phyloP scores from a whole-genome alignment of 805 yeast genomes.

The Yamadazyma sp. region DNA sequence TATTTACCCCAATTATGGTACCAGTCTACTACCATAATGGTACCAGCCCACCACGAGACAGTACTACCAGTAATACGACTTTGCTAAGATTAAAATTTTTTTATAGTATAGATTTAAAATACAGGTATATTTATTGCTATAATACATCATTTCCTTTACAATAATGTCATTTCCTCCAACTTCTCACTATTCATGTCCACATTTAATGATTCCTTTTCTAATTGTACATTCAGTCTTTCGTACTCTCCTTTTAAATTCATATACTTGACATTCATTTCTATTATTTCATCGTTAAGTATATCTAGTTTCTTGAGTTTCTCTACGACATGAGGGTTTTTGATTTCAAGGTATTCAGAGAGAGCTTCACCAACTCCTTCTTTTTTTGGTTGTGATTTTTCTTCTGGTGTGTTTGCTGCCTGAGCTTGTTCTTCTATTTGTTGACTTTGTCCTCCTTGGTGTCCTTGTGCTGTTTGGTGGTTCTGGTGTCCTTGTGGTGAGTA shows the following conservation, averaged over 20 bases:
- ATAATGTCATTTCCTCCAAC: constrained; percentile 44
- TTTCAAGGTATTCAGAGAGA: constrained; percentile 3
- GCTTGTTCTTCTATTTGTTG: constrained; percentile 7
- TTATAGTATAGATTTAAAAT: no score
- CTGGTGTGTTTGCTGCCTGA: not conserved
- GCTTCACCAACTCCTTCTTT: constrained; percentile 10
- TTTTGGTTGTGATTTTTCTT: no score
- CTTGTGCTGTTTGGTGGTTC: no score
- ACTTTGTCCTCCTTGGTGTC: no score
- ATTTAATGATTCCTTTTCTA: constrained; percentile 30
- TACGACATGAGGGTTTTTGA: constrained; percentile 16
- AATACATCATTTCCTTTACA: no score
- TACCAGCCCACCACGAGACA: no score
- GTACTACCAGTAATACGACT: no score
- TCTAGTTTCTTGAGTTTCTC: constrained; percentile 23
- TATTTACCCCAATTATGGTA: no score
- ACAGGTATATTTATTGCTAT: no score
- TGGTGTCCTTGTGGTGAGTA: no score
- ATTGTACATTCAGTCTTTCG: constrained; percentile 20
- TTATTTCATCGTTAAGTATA: constrained; percentile 21
- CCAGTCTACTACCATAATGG: no score
- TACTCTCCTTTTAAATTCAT: constrained; percentile 19
- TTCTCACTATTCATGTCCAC: constrained; percentile 44
- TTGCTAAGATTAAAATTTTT: no score
- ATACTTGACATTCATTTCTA: constrained; percentile 23